Evolutionary conservation across 805 yeast genomes (phyloP).

Genomic region (Candida patagonica): DNA sequence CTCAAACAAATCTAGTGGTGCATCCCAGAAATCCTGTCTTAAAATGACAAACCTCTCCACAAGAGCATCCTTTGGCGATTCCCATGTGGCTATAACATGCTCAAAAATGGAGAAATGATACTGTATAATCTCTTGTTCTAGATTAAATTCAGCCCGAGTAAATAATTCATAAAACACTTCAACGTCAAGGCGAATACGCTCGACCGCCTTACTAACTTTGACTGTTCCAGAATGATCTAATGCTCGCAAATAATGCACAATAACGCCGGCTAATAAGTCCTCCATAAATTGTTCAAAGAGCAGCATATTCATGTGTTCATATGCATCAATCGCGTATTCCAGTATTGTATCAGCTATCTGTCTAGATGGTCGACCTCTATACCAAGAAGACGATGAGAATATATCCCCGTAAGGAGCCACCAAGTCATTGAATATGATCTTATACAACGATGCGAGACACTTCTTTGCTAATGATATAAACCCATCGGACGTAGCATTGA

Average conservation of each 20-base stretch:
- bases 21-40: conserved; percentile 60
- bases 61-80: conserved; percentile 39
- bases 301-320: conserved; percentile 42
- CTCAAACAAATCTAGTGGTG: conserved; percentile 61
- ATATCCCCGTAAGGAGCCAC: conserved; percentile 49
- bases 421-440: conserved; percentile 65
- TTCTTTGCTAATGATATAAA: conserved; percentile 65
- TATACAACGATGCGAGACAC: conserved; percentile 45
- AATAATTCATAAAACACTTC: conserved; percentile 47
- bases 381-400: conserved; percentile 60
- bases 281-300: conserved; percentile 47
- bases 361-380: conserved; percentile 46
- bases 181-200: conserved; percentile 53
- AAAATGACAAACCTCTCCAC: conserved; percentile 52
- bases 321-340: conserved; percentile 63
- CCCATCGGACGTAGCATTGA: conserved; percentile 65
- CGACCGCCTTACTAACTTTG: conserved; percentile 32
- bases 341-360: conserved; percentile 62
- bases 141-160: conserved; percentile 29
- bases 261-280: conserved; percentile 42
- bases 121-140: conserved; percentile 28
- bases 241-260: conserved; percentile 41
- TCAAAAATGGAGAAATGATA: conserved; percentile 52
- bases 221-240: conserved; percentile 36
- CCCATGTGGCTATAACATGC: conserved; percentile 47